A percentile compares a stretch with the other conserved stretches of the same genome.
Conservation (phyloP, 768 basidiomycete species). For the Agrocybe praecox region DNA sequence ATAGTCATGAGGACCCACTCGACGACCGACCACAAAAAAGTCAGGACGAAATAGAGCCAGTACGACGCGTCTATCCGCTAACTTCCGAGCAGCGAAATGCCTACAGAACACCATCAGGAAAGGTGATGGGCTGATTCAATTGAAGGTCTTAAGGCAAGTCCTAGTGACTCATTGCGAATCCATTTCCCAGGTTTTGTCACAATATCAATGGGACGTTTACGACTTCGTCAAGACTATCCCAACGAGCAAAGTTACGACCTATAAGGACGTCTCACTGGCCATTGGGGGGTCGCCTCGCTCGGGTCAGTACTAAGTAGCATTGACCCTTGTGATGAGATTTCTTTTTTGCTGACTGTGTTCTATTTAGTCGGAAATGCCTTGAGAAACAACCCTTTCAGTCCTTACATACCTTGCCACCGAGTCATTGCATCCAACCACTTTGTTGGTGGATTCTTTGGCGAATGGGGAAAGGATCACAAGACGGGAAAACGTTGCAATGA, state of each 20-base stretch:
- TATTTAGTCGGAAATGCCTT: constrained; percentile 68
- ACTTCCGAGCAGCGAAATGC: no score
- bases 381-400: constrained; percentile 67
- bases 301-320: constrained; percentile 36
- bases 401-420: constrained; percentile 70
- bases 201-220: constrained; percentile 64
- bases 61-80: no score
- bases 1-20: no score
- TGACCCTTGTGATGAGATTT: no score
- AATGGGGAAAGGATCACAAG: constrained; percentile 53
- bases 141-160: not conserved
- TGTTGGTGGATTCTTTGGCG: constrained; percentile 66
- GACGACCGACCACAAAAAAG: no score
- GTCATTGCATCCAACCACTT: constrained; percentile 63
- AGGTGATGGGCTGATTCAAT: no score
- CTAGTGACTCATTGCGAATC: not conserved
- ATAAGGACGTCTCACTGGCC: constrained; percentile 51
- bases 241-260: constrained; percentile 54
- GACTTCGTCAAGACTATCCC: constrained; percentile 54
- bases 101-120: no score
- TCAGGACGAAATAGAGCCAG: no score
- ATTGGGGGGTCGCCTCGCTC: constrained; percentile 67
- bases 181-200: constrained; percentile 44
- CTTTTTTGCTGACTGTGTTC: no score
- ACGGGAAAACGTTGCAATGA: constrained; percentile 42